Base-by-base conservation (phyloP, 2,329 filamentous ascomycete species). In the Blumeria hordei region DNA sequence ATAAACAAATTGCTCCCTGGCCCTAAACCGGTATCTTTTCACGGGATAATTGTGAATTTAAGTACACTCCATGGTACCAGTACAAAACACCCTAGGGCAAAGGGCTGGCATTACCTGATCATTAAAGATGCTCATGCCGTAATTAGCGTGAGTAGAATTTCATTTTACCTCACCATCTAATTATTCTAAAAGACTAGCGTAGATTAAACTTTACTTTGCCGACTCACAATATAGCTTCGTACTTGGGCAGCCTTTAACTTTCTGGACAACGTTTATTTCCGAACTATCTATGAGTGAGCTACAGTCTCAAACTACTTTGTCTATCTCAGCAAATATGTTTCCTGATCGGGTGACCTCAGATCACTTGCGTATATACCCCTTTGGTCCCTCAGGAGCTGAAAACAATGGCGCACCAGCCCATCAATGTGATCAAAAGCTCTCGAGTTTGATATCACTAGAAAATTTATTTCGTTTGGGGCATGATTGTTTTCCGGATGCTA, bases 251-350 rank as follows among this genome's bases (percentile, higher is more conserved):
- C 68, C 78, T 0, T 66, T 80, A 14, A 74, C 72, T 0, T 64
- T 80, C 8, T 80, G 74, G 74, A 72, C 76, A 1, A 71, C 71
- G 7, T 76, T 77, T 58, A 68, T 79, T 47, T 70, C 71, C 11
- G 65, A 69, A 12, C 10, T 67, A 69, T 0, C 68, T 68, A 43
- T 75, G 74, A 54, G 69, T 70, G 1, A 65, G 72, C 9, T 71
- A 72, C 51, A 44, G 43, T 0, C 60, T 60, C 4, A 64, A 68
- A 39, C 28, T 64, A 37, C 43, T 32, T 16, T 37, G 3, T 10
- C 41, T 33, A 64, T 74, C 18, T 72, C 72, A 54, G 73, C 73
- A 0, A 74, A 72, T n/a, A 70, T 81, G 34, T 78, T 78, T 54
- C 77, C 76, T 0, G 74, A 76, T 43, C 70, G 74, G 7, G 71